A percentile compares a stretch with the other conserved stretches of the same genome.
phyloP scores from a whole-genome alignment of 2,329 filamentous ascomycete species.

The Epichloe bromicola region DNA sequence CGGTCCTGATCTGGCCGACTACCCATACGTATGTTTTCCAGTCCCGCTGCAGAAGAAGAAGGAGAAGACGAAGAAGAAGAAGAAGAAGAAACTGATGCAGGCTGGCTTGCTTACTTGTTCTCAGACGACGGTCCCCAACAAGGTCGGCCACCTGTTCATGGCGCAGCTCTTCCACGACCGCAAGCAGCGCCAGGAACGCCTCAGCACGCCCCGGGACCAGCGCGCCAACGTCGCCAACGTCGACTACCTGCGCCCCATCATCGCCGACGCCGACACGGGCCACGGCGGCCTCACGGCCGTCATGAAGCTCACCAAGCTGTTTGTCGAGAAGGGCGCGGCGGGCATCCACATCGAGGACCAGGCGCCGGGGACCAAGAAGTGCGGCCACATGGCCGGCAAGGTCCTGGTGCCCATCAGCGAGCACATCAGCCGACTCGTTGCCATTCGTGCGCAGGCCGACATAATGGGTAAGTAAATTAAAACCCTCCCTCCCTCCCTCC shows the following conservation, averaged over 20 bases:
- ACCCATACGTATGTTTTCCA: slow-evolving; percentile 58
- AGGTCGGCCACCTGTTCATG: slow-evolving; percentile 95
- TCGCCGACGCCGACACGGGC: slow-evolving; percentile 94
- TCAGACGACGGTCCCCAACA: slow-evolving; percentile 94
- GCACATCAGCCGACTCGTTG: slow-evolving; percentile 94
- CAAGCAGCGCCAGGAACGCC: slow-evolving; percentile 91
- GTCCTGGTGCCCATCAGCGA: slow-evolving; percentile 93
- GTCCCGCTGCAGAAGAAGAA: not conserved
- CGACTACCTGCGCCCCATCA: slow-evolving; percentile 90
- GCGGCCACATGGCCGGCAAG: slow-evolving; percentile 98
- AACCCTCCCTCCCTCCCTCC: not conserved
- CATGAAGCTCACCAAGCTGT: slow-evolving; percentile 98
- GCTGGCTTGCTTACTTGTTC: not conserved
- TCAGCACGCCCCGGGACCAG: slow-evolving; percentile 60
- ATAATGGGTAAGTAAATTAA: slow-evolving; percentile 68
- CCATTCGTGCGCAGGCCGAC: slow-evolving; percentile 93
- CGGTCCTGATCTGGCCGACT: slow-evolving; percentile 93
- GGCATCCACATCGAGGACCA: slow-evolving; percentile 99
- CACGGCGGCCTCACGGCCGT: slow-evolving; percentile 96
- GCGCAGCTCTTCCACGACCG: slow-evolving; percentile 98
- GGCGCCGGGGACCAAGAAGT: slow-evolving; percentile 97
- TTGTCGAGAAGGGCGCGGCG: slow-evolving; percentile 89
- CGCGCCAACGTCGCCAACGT: slow-evolving; percentile 64
- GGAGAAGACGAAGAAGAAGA: too few relatives aligned
- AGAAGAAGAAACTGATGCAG: too few relatives aligned